These are phyloP conservation scores for Physcomitrellopsis africana DNA, from an alignment of 225 moss, liverwort and hornwort species.

Conservation along the genomic window DNA sequence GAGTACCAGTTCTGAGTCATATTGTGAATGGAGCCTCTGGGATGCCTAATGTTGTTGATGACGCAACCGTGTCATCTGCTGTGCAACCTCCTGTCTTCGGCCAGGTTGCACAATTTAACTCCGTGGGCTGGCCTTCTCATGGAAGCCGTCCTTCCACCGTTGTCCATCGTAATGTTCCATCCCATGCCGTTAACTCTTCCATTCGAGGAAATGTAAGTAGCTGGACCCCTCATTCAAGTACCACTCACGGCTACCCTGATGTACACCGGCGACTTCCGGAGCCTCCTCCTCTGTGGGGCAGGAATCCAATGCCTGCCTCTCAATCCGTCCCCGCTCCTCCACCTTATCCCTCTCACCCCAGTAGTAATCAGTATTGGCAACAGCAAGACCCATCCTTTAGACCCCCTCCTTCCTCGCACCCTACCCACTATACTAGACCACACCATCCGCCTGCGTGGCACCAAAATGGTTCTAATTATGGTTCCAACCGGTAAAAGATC, in stretches of 20 bases:
- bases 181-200: slow-evolving; percentile 28
- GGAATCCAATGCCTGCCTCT: slow-evolving; percentile 7
- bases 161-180: slow-evolving; percentile 29
- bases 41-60: slow-evolving; percentile 53
- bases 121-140: slow-evolving; percentile 41
- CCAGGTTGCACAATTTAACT: slow-evolving; percentile 29
- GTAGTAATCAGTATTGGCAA: slow-evolving; percentile 50
- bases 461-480: slow-evolving; percentile 36
- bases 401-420: slow-evolving; percentile 31
- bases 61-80: slow-evolving; percentile 29
- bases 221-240: slow-evolving; percentile 34
- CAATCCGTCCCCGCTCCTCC: slow-evolving; percentile 33
- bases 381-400: slow-evolving; percentile 26
- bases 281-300: slow-evolving; percentile 27
- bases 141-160: slow-evolving; percentile 31
- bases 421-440: slow-evolving; percentile 41
- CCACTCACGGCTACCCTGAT: slow-evolving; percentile 17
- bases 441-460: slow-evolving; percentile 46
- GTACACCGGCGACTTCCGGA: slow-evolving; percentile 32
- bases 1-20: slow-evolving; percentile 70
- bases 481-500: slow-evolving; percentile 39
- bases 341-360: slow-evolving; percentile 24
- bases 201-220: slow-evolving; percentile 32
- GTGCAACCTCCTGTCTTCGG: slow-evolving; percentile 14
- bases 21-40: slow-evolving; percentile 56